Evolutionary conservation across 2,329 filamentous ascomycete genomes (phyloP), one percentile per base, ranked within the genome.

Genomic region (Colletotrichum chlorophyti): DNA sequence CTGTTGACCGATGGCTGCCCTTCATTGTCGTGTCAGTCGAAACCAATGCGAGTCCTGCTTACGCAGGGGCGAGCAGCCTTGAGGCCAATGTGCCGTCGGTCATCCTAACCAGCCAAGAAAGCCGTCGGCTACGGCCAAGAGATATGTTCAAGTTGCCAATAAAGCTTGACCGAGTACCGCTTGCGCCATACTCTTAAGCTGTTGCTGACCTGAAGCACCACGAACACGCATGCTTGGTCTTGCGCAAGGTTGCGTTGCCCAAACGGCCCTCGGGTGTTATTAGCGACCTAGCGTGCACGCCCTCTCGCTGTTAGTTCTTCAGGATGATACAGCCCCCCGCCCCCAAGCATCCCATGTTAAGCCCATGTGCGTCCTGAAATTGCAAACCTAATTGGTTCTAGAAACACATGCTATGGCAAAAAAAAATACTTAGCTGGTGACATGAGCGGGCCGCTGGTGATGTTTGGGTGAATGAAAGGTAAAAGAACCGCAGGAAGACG

Each of bases 121-220:
- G 41, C n/a, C n/a, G 34, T 42, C 34, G 35, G 14, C 41, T 34
- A 19, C 23, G 23, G 37, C 45, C 15, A 50, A 50, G 43, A 19
- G 6, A 26, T 8, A 10, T 31, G 24, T 12, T 19, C 4, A 10
- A 43, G 17, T 26, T 19, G 47, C 15, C 43, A 31, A 43, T 19
- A 57, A 57, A 60, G 43, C 51, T 60, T 60, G 45, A 49, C 23
- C 12, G n/a, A 29, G n/a, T n/a, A n/a, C n/a, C n/a, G n/a, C n/a
- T n/a, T n/a, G n/a, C n/a, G n/a, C n/a, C n/a, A n/a, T n/a, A n/a
- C n/a, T n/a, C n/a, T n/a, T n/a, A n/a, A n/a, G n/a, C n/a, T n/a
- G n/a, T n/a, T n/a, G n/a, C n/a, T n/a, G n/a, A n/a, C n/a, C n/a
- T n/a, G n/a, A n/a, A n/a, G n/a, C n/a, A n/a, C n/a, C n/a, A n/a